phyloP scores from a whole-genome alignment of 306 rosid species.

The Prunus davidiana region DNA sequence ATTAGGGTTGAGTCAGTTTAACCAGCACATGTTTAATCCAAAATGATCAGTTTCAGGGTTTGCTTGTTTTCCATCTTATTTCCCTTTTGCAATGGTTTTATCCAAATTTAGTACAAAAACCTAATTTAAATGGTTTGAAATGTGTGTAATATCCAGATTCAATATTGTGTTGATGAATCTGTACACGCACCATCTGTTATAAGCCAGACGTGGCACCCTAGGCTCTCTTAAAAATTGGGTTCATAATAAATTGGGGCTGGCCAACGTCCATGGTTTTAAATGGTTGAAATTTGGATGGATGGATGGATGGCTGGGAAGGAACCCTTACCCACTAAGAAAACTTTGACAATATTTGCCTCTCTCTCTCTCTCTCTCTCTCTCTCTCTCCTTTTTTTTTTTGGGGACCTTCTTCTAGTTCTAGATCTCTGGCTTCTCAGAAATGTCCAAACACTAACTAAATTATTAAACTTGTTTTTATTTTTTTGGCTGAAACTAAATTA shows the following conservation, averaged over 20 bases:
- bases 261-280: slow-evolving; percentile 10
- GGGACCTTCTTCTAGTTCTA: slow-evolving; percentile 19
- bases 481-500: neutral
- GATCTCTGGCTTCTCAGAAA: slow-evolving; percentile 16
- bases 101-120: neutral
- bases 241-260: neutral
- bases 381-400: neutral
- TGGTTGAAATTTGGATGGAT: slow-evolving; percentile 10
- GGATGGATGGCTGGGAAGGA: slow-evolving; percentile 17
- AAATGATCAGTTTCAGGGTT: neutral
- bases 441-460: slow-evolving; percentile 5
- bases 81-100: neutral
- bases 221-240: neutral
- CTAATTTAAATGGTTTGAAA: neutral
- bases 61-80: neutral
- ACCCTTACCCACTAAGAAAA: slow-evolving; percentile 38
- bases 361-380: neutral
- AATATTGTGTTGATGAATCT: neutral
- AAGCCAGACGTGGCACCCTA: slow-evolving; percentile 34
- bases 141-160: neutral
- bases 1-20: neutral
- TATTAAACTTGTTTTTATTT: neutral
- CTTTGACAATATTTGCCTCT: slow-evolving; percentile 11
- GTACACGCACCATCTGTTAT: slow-evolving; percentile 24
- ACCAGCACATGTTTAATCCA: neutral